A percentile compares a stretch with the other conserved stretches of the same genome.
phyloP scores from a whole-genome alignment of 108 stramenopile genomes.

The Bacterosira constricta region DNA sequence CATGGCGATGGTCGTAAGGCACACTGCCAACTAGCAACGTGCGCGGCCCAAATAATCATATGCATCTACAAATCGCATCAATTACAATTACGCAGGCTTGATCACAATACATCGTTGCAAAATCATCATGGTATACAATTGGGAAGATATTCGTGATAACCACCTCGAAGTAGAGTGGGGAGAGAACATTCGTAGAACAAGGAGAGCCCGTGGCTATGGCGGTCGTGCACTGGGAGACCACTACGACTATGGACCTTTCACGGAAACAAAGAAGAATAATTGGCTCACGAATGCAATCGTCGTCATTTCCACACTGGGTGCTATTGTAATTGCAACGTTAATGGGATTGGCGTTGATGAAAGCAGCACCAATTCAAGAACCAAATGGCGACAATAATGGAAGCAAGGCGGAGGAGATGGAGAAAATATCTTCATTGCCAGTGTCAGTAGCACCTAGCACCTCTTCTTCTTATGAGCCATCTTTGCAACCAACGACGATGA shows the following conservation, averaged over 20 bases:
- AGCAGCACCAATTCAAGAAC: not conserved
- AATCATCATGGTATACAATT: conserved; percentile 37
- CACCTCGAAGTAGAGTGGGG: conserved; percentile 36
- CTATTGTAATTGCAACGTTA: conserved; percentile 6
- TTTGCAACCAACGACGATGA: not conserved
- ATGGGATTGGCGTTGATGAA: conserved; percentile 10
- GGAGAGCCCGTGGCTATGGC: conserved; percentile 9
- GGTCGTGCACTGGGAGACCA: no score
- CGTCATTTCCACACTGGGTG: conserved; percentile 10
- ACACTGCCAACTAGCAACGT: no score
- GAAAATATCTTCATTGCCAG: not conserved
- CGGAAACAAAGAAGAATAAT: conserved; percentile 6
- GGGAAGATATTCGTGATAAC: conserved; percentile 28
- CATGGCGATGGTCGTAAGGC: no score
- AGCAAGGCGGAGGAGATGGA: not conserved
- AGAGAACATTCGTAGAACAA: conserved; percentile 6
- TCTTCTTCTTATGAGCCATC: not conserved
- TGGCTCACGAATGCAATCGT: not conserved
- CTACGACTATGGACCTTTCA: not conserved
- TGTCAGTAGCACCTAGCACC: not conserved
- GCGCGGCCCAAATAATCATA: no score
- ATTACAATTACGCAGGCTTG: not conserved
- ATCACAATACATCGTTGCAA: not conserved
- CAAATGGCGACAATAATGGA: not conserved
- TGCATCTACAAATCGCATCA: no score